Conservation (phyloP, 352 stramenopile species). For the Globisporangium nagaii region DNA sequence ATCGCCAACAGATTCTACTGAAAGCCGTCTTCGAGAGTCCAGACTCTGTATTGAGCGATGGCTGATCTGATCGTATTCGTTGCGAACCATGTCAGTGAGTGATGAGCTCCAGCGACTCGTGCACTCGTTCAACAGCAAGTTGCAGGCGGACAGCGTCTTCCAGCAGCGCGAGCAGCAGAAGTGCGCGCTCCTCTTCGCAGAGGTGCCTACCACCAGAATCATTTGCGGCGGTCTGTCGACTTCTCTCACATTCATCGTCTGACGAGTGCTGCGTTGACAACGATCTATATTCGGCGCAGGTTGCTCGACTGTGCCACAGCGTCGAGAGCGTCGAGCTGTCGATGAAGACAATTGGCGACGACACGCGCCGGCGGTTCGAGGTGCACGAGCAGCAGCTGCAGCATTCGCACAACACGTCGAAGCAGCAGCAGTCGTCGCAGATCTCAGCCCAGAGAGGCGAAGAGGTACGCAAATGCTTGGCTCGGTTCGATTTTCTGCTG, state of each 20-base stretch:
- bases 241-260: too few relatives aligned
- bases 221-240: too few relatives aligned
- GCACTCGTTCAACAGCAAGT: slow-evolving; percentile 48
- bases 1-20: background rate
- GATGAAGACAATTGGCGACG: slow-evolving; percentile 21
- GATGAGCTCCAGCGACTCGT: slow-evolving; percentile 56
- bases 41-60: background rate
- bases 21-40: background rate
- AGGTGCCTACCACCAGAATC: slow-evolving; percentile 20
- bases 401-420: slow-evolving; percentile 11
- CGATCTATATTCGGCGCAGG: background rate
- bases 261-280: too few relatives aligned
- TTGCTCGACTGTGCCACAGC: slow-evolving; percentile 40
- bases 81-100: slow-evolving; percentile 14
- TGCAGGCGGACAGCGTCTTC: slow-evolving; percentile 39
- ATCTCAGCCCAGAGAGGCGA: slow-evolving; percentile 1
- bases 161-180: slow-evolving; percentile 73
- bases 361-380: slow-evolving; percentile 33
- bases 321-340: slow-evolving; percentile 35
- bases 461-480: slow-evolving; percentile 2
- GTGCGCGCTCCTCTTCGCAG: slow-evolving; percentile 57
- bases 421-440: slow-evolving; percentile 12
- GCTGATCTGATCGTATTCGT: background rate
- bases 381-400: slow-evolving; percentile 38
- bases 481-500: too few relatives aligned